Conservation (phyloP, 768 basidiomycete genomes). For the Lenzites betulinus region DNA sequence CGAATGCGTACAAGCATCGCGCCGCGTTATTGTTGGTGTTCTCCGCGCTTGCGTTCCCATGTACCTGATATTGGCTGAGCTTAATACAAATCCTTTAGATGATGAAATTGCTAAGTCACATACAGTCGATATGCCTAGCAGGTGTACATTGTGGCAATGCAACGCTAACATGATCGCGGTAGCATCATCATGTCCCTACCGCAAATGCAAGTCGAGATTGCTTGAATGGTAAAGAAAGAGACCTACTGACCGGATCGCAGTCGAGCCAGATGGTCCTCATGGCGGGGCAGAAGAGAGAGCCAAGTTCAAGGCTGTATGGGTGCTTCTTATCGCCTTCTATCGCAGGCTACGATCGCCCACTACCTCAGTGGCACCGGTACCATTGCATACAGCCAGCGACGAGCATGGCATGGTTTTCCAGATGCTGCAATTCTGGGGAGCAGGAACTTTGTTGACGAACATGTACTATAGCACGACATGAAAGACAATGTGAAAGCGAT, state of each 20-base stretch:
- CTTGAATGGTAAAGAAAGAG: not conserved
- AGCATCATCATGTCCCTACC: constrained; percentile 88
- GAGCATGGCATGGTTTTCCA: too few species aligned
- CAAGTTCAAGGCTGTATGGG: not conserved
- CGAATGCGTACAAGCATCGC: constrained; percentile 74
- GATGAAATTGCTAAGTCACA: not conserved
- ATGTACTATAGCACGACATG: not conserved
- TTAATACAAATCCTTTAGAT: not conserved
- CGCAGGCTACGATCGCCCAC: not conserved
- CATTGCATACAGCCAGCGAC: not conserved
- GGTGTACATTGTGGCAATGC: constrained; percentile 60
- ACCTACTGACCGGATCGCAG: constrained; percentile 36
- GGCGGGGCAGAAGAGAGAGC: not conserved
- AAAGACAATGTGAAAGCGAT: not conserved
- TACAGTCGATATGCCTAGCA: constrained; percentile 87
- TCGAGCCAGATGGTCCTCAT: constrained; percentile 38
- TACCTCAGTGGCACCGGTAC: not conserved
- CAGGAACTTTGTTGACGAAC: too few species aligned
- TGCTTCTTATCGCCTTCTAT: constrained; percentile 7
- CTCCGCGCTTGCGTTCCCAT: constrained; percentile 72
- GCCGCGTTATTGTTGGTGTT: constrained; percentile 74
- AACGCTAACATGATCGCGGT: constrained; percentile 79
- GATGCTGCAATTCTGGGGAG: too few species aligned
- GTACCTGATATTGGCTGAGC: constrained; percentile 49
- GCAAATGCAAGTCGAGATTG: too few species aligned